phyloP scores from a whole-genome alignment of 495 filamentous ascomycete species.

The Pseudotulostoma volvatum region DNA sequence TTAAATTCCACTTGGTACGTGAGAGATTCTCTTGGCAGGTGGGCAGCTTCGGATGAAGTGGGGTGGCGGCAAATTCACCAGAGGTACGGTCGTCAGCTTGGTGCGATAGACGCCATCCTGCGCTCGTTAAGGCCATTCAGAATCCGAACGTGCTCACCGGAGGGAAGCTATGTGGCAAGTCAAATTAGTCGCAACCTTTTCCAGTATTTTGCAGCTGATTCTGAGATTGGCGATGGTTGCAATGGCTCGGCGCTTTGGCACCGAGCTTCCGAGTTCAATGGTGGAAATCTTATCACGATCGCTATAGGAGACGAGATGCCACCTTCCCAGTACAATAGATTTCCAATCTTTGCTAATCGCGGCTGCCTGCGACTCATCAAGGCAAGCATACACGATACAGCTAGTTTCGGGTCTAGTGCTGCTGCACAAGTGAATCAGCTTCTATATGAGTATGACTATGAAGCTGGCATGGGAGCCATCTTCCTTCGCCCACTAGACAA shows the following conservation, averaged over 20 bases:
- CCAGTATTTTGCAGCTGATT: constrained; percentile 43
- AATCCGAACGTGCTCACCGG: constrained; percentile 19
- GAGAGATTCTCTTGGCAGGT: constrained; percentile 7
- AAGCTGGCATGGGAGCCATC: constrained; percentile 27
- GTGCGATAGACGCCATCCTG: constrained; percentile 35
- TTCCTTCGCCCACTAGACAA: constrained; percentile 30
- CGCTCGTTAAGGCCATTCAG: constrained; percentile 26
- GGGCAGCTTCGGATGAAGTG: constrained; percentile 6
- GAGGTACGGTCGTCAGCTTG: constrained; percentile 29
- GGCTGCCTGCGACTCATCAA: constrained; percentile 5
- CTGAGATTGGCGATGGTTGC: constrained; percentile 20
- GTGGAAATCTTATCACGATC: constrained; percentile 22
- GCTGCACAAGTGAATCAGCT: background rate
- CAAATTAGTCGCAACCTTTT: constrained; percentile 43
- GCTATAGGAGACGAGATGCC: constrained; percentile 9
- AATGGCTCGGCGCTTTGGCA: background rate
- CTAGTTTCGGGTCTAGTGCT: too few species aligned
- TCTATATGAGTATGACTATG: constrained; percentile 9
- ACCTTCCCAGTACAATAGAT: constrained; percentile 1
- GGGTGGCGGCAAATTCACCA: constrained; percentile 13
- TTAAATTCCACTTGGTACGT: constrained; percentile 6
- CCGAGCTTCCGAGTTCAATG: background rate
- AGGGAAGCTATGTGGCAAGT: constrained; percentile 21
- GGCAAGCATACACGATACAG: background rate
- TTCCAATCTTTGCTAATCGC: constrained; percentile 9